Percentiles rank a stretch among this genome's conserved stretches.
phyloP scores from a whole-genome alignment of 1,284 basidiomycete species.

The Porphyrellus sp. region DNA sequence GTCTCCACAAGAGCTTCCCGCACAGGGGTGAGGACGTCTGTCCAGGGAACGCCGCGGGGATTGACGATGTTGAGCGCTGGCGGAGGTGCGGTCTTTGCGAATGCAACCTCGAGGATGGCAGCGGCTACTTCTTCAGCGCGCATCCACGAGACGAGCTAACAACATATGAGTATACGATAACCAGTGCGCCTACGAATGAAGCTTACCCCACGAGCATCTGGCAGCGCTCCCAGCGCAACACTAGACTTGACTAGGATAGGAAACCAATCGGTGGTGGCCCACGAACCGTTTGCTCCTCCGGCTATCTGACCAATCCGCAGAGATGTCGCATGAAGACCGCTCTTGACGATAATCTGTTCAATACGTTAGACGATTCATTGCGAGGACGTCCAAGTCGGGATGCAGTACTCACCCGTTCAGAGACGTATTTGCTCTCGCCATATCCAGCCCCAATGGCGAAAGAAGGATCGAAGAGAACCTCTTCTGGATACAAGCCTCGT shows the following conservation, averaged over 20 bases:
- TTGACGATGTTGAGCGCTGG: neutral
- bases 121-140: neutral
- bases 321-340: constrained; percentile 22
- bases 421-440: constrained; percentile 36
- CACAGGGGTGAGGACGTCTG: neutral
- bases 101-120: neutral
- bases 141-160: neutral
- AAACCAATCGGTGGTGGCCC: constrained; percentile 27
- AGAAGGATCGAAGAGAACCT: constrained; percentile 19
- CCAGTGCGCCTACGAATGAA: neutral
- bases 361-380: neutral
- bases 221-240: constrained; percentile 28
- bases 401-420: constrained; percentile 32
- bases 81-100: neutral
- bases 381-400: neutral
- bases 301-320: constrained; percentile 33
- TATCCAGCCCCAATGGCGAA: constrained; percentile 32
- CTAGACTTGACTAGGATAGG: constrained; percentile 30
- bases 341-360: constrained; percentile 22
- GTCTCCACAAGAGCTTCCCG: neutral
- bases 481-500: constrained; percentile 36
- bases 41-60: neutral
- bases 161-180: neutral
- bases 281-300: constrained; percentile 19
- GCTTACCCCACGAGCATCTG: constrained; percentile 8